phyloP scores from a whole-genome alignment of 2,329 filamentous ascomycete genomes.

The Colletotrichum zoysiae region DNA sequence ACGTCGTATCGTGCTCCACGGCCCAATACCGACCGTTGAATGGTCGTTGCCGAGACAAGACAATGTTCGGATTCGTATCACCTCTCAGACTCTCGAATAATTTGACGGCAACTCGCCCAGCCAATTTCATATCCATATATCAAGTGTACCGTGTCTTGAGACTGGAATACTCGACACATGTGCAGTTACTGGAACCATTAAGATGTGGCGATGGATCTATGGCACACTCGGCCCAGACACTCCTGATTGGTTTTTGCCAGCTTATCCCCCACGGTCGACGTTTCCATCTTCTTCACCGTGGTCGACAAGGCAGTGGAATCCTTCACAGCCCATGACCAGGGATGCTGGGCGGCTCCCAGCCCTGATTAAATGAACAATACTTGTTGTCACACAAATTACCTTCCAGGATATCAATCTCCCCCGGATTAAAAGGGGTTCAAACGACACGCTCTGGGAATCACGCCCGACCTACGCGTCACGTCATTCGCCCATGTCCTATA shows the following conservation, averaged over 20 bases:
- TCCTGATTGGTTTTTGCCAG: constrained; percentile 13
- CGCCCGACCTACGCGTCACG: constrained; percentile 25
- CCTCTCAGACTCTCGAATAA: no score
- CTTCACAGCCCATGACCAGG: constrained; percentile 6
- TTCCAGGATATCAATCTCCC: constrained; percentile 25
- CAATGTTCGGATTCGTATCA: not conserved
- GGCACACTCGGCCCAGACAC: constrained; percentile 15
- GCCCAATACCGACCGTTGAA: not conserved
- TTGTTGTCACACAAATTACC: constrained; percentile 16
- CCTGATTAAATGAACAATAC: constrained; percentile 14
- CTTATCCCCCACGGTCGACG: constrained; percentile 17
- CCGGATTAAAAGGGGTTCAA: constrained; percentile 29
- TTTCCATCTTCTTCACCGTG: not conserved
- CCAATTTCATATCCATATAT: not conserved
- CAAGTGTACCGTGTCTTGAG: constrained; percentile 22
- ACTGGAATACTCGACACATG: constrained; percentile 9
- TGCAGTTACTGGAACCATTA: not conserved
- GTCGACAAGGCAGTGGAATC: not conserved
- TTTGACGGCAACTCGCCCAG: not conserved
- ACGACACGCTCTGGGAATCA: constrained; percentile 19
- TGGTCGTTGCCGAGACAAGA: not conserved
- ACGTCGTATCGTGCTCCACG: not conserved
- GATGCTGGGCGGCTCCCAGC: not conserved
- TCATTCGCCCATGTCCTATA: constrained; percentile 23
- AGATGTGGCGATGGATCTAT: constrained; percentile 11